Base-by-base conservation (phyloP, 177 flowering plant genomes). In the Vitis hybrid region DNA sequence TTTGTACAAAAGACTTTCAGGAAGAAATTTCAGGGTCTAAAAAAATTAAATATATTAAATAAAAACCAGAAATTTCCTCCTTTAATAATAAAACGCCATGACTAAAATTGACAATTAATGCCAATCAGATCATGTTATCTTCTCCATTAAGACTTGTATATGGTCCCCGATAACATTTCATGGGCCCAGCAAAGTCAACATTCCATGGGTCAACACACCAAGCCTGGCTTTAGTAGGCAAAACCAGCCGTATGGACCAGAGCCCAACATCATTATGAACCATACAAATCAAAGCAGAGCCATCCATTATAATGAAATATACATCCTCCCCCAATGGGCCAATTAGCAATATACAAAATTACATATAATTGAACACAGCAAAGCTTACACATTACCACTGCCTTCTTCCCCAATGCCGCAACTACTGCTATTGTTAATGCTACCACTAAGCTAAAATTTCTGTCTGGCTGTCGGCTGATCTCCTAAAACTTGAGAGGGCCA, bases 401-500 rank as follows among this genome's bases (percentile, higher is more conserved):
- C 48, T 30, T 24, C 21, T 60, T 75, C 70, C 11, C 62, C 65
- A 11, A 11, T 50, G 60, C 65, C 57, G 18, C 19, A 19, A 63
- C 19, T 32, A 63, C 66, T 52, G 40, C 15, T 63, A 17, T 57
- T 57, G 27, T 19, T 19, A 40, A 40, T 40, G 46, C 46, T 40
- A 40, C 46, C 8, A 40, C 46, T 40, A 32, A 46, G 66, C 52
- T 11, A 11, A 65, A 49, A 56, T 17, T 67, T 67, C 14, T 69
- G 62, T n/a, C 70, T 52, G 10, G 48, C 55, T 15, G 5, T 14
- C 4, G 60, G 68, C 55, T 64, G 67, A 60, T 70, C 66, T n/a
- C 80, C 67, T 52, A 81, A 82, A 58, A 83, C 76, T 62, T 75
- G 75, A 7, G 78, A 70, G 1, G 84, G 84, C 86, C 86, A 83